A percentile compares a stretch with the other conserved stretches of the same genome.
These are phyloP conservation scores for Podospora australis DNA, from an alignment of 495 filamentous ascomycete species.

Conservation along the genomic window DNA sequence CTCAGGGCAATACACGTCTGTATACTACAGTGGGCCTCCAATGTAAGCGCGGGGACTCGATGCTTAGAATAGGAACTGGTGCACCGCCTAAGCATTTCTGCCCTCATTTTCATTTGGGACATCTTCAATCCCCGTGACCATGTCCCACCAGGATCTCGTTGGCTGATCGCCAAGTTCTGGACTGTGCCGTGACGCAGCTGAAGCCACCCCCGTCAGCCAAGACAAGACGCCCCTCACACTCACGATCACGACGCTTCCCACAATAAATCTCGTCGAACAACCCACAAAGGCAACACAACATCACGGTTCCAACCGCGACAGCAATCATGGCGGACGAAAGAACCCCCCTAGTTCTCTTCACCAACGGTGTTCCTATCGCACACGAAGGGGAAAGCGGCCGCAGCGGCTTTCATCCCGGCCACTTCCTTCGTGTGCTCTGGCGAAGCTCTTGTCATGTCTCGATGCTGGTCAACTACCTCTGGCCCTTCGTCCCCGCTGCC, in stretches of 20 bases:
- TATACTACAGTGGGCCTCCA: too few species aligned
- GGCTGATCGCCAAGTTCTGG: too few species aligned
- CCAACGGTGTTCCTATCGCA: not conserved
- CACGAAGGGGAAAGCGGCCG: slow-evolving; percentile 22
- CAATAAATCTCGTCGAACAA: not conserved
- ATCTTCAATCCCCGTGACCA: too few species aligned
- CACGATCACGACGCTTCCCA: not conserved
- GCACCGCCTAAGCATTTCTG: too few species aligned
- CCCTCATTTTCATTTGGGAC: too few species aligned
- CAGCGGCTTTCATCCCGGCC: slow-evolving; percentile 20
- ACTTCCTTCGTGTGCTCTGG: slow-evolving; percentile 18
- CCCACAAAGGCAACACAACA: not conserved
- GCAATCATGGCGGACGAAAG: too few species aligned
- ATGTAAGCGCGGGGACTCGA: too few species aligned
- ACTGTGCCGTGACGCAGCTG: not conserved
- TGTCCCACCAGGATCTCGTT: too few species aligned
- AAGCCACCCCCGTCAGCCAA: not conserved
- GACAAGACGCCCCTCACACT: not conserved
- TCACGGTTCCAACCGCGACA: not conserved
- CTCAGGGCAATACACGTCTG: too few species aligned
- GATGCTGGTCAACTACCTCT: slow-evolving; percentile 23
- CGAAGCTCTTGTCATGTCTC: slow-evolving; percentile 17
- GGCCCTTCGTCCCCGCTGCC: slow-evolving; percentile 34
- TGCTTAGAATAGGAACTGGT: too few species aligned
- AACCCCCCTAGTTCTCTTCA: too few species aligned